Percentiles rank a stretch among this genome's conserved stretches.
These are phyloP conservation scores for Phytophthora vignae DNA, from an alignment of 352 stramenopile species.

Conservation along the genomic window DNA sequence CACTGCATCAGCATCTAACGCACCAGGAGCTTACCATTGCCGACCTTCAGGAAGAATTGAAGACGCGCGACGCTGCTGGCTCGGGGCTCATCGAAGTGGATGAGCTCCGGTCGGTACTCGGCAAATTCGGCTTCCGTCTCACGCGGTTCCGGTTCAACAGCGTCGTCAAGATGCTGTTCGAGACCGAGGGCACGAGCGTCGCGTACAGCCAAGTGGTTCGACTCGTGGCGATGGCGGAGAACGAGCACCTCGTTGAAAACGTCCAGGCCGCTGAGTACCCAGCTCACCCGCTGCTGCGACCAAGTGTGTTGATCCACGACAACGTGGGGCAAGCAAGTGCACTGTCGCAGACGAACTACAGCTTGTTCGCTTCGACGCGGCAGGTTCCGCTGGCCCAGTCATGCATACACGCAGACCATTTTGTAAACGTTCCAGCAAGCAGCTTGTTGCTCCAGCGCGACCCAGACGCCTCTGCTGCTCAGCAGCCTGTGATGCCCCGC, in stretches of 20 bases:
- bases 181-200: constrained; percentile 41
- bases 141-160: constrained; percentile 69
- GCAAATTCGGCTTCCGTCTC: constrained; percentile 48
- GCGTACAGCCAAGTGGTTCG: constrained; percentile 54
- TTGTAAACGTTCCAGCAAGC: constrained; percentile 7
- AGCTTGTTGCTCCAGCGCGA: constrained; percentile 23
- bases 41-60: constrained; percentile 46
- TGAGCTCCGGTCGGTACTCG: constrained; percentile 48
- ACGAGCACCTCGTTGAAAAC: constrained; percentile 26
- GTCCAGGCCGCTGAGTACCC: constrained; percentile 2
- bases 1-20: constrained; percentile 32
- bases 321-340: constrained; percentile 20
- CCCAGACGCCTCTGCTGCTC: not conserved
- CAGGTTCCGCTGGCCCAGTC: constrained; percentile 24
- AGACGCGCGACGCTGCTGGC: constrained; percentile 29
- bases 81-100: constrained; percentile 50
- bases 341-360: constrained; percentile 28
- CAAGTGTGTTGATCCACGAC: constrained; percentile 27
- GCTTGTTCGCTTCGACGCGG: constrained; percentile 27
- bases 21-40: constrained; percentile 17
- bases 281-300: constrained; percentile 26
- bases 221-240: constrained; percentile 45
- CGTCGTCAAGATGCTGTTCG: constrained; percentile 62
- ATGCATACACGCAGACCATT: constrained; percentile 15
- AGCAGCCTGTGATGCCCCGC: constrained; percentile 13